A percentile compares a stretch with the other conserved stretches of the same genome.
These are phyloP conservation scores for Fusarium pilosicola DNA, from an alignment of 2,329 filamentous ascomycete genomes.

Conservation along the genomic window DNA sequence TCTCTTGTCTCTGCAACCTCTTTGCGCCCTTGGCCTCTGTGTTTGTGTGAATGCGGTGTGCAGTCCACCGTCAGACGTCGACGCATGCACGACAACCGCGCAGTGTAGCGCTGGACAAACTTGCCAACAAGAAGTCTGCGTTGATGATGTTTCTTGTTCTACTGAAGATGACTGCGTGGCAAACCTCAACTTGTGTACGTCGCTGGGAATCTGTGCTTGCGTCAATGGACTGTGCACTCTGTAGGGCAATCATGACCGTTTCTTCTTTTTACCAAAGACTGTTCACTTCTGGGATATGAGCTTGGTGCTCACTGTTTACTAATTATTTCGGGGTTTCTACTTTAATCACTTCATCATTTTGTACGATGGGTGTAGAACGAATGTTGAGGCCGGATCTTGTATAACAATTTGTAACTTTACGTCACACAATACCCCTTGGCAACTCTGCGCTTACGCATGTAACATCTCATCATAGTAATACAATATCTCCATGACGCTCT, in stretches of 20 bases:
- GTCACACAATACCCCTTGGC: background rate
- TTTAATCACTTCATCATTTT: background rate
- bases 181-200: background rate
- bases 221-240: slow-evolving; percentile 4
- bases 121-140: slow-evolving; percentile 10
- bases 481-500: accelerated
- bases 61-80: background rate
- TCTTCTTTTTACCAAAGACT: slow-evolving; percentile 21
- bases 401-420: background rate
- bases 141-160: background rate
- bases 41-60: slow-evolving; percentile 25
- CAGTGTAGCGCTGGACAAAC: background rate
- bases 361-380: background rate
- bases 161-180: background rate
- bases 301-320: too few relatives aligned
- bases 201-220: background rate
- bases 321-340: background rate
- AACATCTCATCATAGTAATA: too few relatives aligned
- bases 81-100: background rate
- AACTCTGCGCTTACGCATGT: background rate
- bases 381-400: background rate
- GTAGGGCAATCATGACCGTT: background rate
- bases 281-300: accelerated
- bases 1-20: background rate
- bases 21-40: slow-evolving; percentile 27